Evolutionary conservation across 148 eudicot species (phyloP).

Genomic region (Cornus florida): DNA sequence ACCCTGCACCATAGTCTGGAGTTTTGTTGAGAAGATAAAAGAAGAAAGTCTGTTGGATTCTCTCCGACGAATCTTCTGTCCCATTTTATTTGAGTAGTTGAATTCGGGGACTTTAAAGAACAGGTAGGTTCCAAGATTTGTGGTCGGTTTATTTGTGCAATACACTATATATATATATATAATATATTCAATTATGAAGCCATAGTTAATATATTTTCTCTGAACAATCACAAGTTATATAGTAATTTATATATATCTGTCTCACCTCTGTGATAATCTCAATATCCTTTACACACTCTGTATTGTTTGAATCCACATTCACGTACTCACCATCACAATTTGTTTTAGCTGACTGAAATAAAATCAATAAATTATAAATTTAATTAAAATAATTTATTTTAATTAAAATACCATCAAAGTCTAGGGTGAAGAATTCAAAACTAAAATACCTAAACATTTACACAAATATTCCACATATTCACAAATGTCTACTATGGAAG

Average conservation of each 20-base stretch:
- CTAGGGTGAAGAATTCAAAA: too few species aligned
- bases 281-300: slow-evolving; percentile 14
- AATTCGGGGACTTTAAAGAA: neutral
- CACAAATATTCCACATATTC: too few species aligned
- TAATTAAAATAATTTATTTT: too few species aligned
- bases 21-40: neutral
- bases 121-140: slow-evolving; percentile 41
- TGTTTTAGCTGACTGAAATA: slow-evolving; percentile 22
- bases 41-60: slow-evolving; percentile 7
- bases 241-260: too few species aligned
- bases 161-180: slow-evolving; percentile 20
- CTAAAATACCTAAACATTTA: too few species aligned
- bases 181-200: too few species aligned
- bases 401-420: too few species aligned
- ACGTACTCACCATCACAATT: slow-evolving; percentile 19
- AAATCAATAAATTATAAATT: too few species aligned
- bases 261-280: neutral
- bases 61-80: slow-evolving; percentile 1
- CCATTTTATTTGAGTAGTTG: slow-evolving; percentile 5
- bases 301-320: slow-evolving; percentile 5
- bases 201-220: too few species aligned
- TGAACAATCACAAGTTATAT: too few species aligned
- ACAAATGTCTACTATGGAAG: too few species aligned
- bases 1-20: slow-evolving; percentile 40
- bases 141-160: slow-evolving; percentile 8